A percentile compares a stretch with the other conserved stretches of the same genome.
Conservation (phyloP, 306 rosid species). For the Echinosophora koreensis region DNA sequence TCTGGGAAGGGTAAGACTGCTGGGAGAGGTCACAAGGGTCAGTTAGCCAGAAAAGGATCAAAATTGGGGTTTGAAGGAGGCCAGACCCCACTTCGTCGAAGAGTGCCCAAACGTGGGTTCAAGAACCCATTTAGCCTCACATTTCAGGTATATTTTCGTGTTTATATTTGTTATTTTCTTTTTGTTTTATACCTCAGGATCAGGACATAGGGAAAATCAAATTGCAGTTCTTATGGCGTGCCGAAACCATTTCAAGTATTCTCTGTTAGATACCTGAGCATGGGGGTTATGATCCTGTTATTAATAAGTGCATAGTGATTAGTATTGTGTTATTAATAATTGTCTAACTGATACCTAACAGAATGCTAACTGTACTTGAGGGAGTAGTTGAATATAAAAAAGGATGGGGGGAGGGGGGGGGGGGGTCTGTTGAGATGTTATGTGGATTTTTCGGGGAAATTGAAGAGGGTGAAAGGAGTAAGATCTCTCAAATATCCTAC, state of each 20-base stretch:
- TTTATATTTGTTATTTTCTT: background rate
- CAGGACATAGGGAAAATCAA: background rate
- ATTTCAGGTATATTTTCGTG: slow-evolving; percentile 69
- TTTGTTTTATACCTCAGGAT: slow-evolving; percentile 25
- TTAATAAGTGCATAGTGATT: too few relatives aligned
- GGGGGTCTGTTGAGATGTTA: too few relatives aligned
- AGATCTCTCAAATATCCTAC: too few relatives aligned
- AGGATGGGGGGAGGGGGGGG: too few relatives aligned
- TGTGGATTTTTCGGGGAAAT: too few relatives aligned
- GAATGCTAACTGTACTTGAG: too few relatives aligned
- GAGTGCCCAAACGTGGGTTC: slow-evolving; percentile 92
- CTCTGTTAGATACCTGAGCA: too few relatives aligned
- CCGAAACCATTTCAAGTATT: slow-evolving; percentile 1
- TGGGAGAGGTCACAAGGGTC: slow-evolving; percentile 99
- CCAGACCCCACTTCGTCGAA: slow-evolving; percentile 92
- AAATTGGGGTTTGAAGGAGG: slow-evolving; percentile 97
- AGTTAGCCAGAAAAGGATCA: slow-evolving; percentile 81
- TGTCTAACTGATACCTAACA: too few relatives aligned
- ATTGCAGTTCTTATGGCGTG: background rate
- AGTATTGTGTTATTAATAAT: too few relatives aligned
- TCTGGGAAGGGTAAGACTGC: slow-evolving; percentile 98
- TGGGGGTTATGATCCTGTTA: too few relatives aligned
- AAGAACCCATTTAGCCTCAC: slow-evolving; percentile 90
- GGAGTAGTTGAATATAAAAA: too few relatives aligned
- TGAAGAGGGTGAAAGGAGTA: too few relatives aligned